Conservation (phyloP, 176 grass and related monocot species). For the Carex kokanica region DNA sequence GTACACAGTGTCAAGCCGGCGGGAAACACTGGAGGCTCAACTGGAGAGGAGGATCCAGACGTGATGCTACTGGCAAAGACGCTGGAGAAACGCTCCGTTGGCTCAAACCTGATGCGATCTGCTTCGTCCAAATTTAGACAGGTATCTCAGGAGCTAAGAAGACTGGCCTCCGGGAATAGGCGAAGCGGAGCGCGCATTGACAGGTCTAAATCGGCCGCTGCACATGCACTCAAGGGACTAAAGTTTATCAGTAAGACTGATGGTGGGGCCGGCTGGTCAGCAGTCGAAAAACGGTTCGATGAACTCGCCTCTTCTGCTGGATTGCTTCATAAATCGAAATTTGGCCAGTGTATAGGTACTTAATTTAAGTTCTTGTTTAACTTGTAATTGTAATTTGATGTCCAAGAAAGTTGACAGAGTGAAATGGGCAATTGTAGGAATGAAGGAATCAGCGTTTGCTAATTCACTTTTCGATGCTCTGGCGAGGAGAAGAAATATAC, state of each 20-base stretch:
- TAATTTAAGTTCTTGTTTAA: neutral
- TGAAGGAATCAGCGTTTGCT: slow-evolving; percentile 78
- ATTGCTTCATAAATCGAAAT: slow-evolving; percentile 59
- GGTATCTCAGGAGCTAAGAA: slow-evolving; percentile 86
- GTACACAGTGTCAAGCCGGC: slow-evolving; percentile 85
- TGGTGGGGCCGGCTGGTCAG: slow-evolving; percentile 44
- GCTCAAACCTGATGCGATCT: slow-evolving; percentile 44
- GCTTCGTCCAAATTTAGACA: slow-evolving; percentile 81
- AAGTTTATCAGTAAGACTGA: slow-evolving; percentile 83
- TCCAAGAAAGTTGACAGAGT: neutral
- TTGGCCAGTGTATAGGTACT: slow-evolving; percentile 91
- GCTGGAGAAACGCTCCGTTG: slow-evolving; percentile 60
- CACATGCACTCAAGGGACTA: slow-evolving; percentile 92
- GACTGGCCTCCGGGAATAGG: slow-evolving; percentile 42
- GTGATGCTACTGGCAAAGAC: slow-evolving; percentile 58
- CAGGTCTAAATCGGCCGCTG: slow-evolving; percentile 61
- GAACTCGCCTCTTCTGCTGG: slow-evolving; percentile 48
- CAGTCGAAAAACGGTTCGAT: slow-evolving; percentile 71
- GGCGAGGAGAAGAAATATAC: slow-evolving; percentile 61
- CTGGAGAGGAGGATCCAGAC: slow-evolving; percentile 42
- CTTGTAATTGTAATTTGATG: neutral
- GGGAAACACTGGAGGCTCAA: neutral
- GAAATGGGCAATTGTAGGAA: slow-evolving; percentile 41
- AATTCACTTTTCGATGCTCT: slow-evolving; percentile 86
- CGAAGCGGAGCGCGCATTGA: slow-evolving; percentile 34